Percentiles rank a stretch among this genome's conserved stretches.
Conservation (phyloP, 108 stramenopile genomes). For the Discostella stelligeroides region DNA sequence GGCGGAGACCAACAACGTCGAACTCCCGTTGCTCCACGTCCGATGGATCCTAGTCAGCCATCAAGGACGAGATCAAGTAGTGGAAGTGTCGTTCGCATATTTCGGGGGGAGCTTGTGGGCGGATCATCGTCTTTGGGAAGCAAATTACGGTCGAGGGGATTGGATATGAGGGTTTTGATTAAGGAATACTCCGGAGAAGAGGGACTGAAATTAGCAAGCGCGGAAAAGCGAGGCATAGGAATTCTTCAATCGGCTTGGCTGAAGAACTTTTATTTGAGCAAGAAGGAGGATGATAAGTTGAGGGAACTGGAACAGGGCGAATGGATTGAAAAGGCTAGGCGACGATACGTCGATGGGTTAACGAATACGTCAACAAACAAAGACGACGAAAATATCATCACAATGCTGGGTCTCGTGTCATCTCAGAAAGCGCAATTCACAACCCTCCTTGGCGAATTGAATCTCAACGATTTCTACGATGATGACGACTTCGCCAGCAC, state of each 20-base stretch:
- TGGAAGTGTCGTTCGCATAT: slow-evolving; percentile 79
- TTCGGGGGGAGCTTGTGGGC: slow-evolving; percentile 73
- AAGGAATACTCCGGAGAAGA: slow-evolving; percentile 79
- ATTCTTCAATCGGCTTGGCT: slow-evolving; percentile 63
- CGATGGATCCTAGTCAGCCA: slow-evolving; percentile 72
- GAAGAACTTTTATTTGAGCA: slow-evolving; percentile 15
- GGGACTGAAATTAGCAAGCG: slow-evolving; percentile 54
- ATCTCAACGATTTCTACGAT: slow-evolving; percentile 78
- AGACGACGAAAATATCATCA: slow-evolving; percentile 64
- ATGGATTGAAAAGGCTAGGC: slow-evolving; percentile 58
- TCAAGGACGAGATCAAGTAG: slow-evolving; percentile 66
- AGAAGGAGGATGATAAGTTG: slow-evolving; percentile 3
- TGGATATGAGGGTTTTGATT: slow-evolving; percentile 69
- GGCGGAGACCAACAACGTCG: slow-evolving; percentile 1
- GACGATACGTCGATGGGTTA: slow-evolving; percentile 49
- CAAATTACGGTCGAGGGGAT: slow-evolving; percentile 56
- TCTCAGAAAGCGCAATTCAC: slow-evolving; percentile 51
- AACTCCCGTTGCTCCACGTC: slow-evolving; percentile 58
- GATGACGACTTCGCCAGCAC: slow-evolving; percentile 24
- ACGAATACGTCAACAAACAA: slow-evolving; percentile 49
- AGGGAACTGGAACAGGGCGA: slow-evolving; percentile 47
- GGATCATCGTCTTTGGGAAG: slow-evolving; percentile 28
- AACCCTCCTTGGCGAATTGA: slow-evolving; percentile 73
- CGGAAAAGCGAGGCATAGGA: slow-evolving; percentile 54
- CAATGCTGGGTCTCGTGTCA: slow-evolving; percentile 40